Conservation (phyloP, 2,329 filamentous ascomycete genomes). For the Lachnellula occidentalis region DNA sequence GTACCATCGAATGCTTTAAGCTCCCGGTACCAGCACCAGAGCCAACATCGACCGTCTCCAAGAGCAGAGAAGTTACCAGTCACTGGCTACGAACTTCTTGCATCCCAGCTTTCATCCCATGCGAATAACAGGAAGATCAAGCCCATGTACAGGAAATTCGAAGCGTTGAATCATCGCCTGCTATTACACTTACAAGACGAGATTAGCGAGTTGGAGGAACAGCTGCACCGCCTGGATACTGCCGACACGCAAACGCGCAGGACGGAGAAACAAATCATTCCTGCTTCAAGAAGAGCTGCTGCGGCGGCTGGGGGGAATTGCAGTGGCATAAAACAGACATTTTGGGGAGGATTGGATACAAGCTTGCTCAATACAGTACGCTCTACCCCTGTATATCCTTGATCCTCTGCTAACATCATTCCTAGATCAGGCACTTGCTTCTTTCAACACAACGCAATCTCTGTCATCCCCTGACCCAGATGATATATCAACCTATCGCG, state of each 20-base stretch:
- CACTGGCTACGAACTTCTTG: constrained; percentile 59
- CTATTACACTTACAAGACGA: constrained; percentile 83
- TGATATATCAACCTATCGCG: constrained; percentile 48
- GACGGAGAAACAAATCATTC: constrained; percentile 37
- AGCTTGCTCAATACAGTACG: constrained; percentile 64
- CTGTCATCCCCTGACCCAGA: constrained; percentile 43
- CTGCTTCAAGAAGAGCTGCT: constrained; percentile 53
- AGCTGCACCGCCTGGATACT: constrained; percentile 64
- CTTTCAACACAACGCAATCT: constrained; percentile 48
- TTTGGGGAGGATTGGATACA: constrained; percentile 57
- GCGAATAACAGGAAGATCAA: constrained; percentile 21
- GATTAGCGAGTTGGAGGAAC: constrained; percentile 72
- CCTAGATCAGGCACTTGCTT: constrained; percentile 52
- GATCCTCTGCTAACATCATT: constrained; percentile 1
- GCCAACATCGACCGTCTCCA: constrained; percentile 22
- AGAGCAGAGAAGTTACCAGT: constrained; percentile 40
- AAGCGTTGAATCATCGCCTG: constrained; percentile 74
- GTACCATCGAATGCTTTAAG: constrained; percentile 34
- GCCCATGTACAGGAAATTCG: constrained; percentile 79
- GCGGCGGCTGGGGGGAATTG: constrained; percentile 49
- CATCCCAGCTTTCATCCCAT: constrained; percentile 43
- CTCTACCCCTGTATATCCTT: neutral
- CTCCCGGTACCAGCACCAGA: constrained; percentile 31
- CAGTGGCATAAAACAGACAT: constrained; percentile 56
- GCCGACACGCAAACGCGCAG: constrained; percentile 42